Conservation (phyloP, 495 filamentous ascomycete genomes). For the Delitschia confertaspora region DNA sequence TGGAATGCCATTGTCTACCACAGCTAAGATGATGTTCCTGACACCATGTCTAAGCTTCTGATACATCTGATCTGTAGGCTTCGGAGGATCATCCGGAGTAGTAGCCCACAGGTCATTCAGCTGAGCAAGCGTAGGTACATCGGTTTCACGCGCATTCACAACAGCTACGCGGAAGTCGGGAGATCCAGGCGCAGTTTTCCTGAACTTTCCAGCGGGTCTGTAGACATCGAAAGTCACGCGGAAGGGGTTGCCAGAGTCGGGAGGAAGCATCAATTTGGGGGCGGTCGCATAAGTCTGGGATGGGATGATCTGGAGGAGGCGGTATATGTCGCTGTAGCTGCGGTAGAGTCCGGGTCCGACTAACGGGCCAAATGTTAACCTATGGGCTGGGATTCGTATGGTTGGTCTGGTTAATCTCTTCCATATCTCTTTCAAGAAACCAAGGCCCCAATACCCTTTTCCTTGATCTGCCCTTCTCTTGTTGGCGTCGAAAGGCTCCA, state of each 20-base stretch:
- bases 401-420: constrained; percentile 4
- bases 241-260: constrained; percentile 42
- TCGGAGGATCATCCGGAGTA: constrained; percentile 56
- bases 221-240: constrained; percentile 66
- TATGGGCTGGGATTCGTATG: constrained; percentile 10
- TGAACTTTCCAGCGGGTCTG: constrained; percentile 58
- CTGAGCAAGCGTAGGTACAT: constrained; percentile 63
- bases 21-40: constrained; percentile 72
- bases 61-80: constrained; percentile 22
- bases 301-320: constrained; percentile 63
- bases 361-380: constrained; percentile 51
- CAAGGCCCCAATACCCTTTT: constrained; percentile 6
- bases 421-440: constrained; percentile 28
- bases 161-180: constrained; percentile 82
- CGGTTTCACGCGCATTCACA: constrained; percentile 60
- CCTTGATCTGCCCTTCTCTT: not conserved
- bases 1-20: constrained; percentile 82
- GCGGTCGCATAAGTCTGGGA: constrained; percentile 49
- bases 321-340: constrained; percentile 69
- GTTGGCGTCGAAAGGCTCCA: constrained; percentile 10
- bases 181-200: constrained; percentile 60
- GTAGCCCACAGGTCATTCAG: constrained; percentile 58
- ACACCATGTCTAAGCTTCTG: constrained; percentile 64
- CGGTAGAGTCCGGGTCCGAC: constrained; percentile 69
- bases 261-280: constrained; percentile 14